Percentiles rank a stretch among this genome's conserved stretches.
Conservation (phyloP, 1,139 yeast species). For the Candida smagusa region DNA sequence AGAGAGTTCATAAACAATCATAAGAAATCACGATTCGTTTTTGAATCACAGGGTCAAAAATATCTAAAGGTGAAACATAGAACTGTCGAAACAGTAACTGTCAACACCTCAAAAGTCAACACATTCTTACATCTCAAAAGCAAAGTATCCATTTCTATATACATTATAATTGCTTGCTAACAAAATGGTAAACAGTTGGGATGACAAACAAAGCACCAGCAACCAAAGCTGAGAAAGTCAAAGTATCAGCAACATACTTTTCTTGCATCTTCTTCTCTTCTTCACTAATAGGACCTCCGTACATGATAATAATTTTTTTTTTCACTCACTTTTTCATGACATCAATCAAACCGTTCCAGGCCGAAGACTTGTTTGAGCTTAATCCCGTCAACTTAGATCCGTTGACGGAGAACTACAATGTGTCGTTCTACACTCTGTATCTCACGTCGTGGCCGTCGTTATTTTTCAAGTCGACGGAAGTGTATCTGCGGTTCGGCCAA, state of each 20-base stretch:
- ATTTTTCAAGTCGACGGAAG: slow-evolving; percentile 63
- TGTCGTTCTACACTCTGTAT: slow-evolving; percentile 81
- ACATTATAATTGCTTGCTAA: slow-evolving; percentile 52
- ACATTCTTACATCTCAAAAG: neutral
- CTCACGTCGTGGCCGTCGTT: slow-evolving; percentile 84
- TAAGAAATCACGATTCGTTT: neutral
- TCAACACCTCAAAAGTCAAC: no score
- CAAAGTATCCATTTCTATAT: neutral
- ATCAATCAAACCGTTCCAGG: slow-evolving; percentile 78
- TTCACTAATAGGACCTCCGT: slow-evolving; percentile 75
- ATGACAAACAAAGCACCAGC: slow-evolving; percentile 80
- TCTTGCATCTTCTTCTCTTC: slow-evolving; percentile 77
- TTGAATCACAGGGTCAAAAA: no score
- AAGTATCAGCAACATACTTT: slow-evolving; percentile 62
- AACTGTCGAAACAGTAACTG: no score
- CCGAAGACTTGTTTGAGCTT: slow-evolving; percentile 72
- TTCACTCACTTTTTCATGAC: slow-evolving; percentile 48
- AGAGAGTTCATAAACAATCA: no score
- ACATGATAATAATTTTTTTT: slow-evolving; percentile 43
- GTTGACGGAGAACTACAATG: slow-evolving; percentile 84
- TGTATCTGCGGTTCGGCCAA: slow-evolving; percentile 16
- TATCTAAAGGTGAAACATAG: no score
- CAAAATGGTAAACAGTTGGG: slow-evolving; percentile 61
- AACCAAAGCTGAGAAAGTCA: slow-evolving; percentile 63
- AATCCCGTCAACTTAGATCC: slow-evolving; percentile 82